These are phyloP conservation scores for Coemansia sp. DNA, from an alignment of 192 early-diverging fungal genomes.

Conservation along the genomic window DNA sequence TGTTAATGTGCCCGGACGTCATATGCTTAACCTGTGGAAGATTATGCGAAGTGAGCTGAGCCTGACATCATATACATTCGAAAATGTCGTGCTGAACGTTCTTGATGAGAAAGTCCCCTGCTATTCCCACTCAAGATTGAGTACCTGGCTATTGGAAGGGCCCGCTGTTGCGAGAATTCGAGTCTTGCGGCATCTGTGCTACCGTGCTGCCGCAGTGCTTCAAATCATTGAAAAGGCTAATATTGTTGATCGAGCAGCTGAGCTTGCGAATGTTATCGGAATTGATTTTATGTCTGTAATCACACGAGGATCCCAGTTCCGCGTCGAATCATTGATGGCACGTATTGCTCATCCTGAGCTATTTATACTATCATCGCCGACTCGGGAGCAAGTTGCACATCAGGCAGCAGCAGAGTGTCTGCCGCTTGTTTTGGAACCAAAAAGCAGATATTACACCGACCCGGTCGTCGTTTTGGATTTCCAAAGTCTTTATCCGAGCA, in stretches of 20 bases:
- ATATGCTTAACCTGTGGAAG: constrained; percentile 89
- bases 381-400: constrained; percentile 68
- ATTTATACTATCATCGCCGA: constrained; percentile 77
- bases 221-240: constrained; percentile 73
- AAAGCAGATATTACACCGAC: constrained; percentile 77
- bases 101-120: constrained; percentile 73
- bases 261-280: constrained; percentile 90
- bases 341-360: constrained; percentile 77
- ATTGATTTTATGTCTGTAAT: constrained; percentile 87
- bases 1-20: constrained; percentile 70
- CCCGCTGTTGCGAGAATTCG: constrained; percentile 59
- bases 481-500: constrained; percentile 90
- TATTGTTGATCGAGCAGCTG: constrained; percentile 69
- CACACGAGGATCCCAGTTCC: constrained; percentile 88
- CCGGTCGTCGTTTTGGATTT: constrained; percentile 92
- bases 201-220: constrained; percentile 66
- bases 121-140: constrained; percentile 59
- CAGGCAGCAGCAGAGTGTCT: constrained; percentile 81
- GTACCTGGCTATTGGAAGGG: constrained; percentile 65
- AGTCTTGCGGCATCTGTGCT: constrained; percentile 66
- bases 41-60: constrained; percentile 76
- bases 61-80: constrained; percentile 77
- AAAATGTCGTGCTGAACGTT: constrained; percentile 71
- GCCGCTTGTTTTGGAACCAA: constrained; percentile 89
- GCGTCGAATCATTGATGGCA: constrained; percentile 80